Evolutionary conservation across 257 asterid species (phyloP).

Genomic region (Gardenia jasminoides): DNA sequence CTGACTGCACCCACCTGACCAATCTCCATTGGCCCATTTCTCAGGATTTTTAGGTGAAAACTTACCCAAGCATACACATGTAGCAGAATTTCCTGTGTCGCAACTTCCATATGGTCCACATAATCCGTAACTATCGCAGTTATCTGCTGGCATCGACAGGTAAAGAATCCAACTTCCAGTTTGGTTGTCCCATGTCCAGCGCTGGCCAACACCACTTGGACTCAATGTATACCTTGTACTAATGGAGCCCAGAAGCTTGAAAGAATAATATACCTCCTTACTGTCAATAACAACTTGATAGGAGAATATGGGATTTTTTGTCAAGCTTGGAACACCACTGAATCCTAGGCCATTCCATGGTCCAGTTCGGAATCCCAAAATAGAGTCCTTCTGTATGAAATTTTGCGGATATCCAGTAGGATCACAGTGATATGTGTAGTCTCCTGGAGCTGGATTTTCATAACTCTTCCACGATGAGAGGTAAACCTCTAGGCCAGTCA

Average conservation of each 20-base stretch:
- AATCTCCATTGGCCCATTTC: constrained; percentile 21
- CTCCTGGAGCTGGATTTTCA: constrained; percentile 44
- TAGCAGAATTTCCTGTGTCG: constrained; percentile 15
- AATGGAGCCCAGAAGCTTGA: constrained; percentile 10
- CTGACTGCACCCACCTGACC: constrained; percentile 26
- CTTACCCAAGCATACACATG: constrained; percentile 35
- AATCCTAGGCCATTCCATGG: constrained; percentile 43
- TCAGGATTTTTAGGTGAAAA: constrained; percentile 28
- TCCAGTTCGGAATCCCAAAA: constrained; percentile 26
- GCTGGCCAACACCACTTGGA: constrained; percentile 26
- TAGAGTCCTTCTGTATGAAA: constrained; percentile 4
- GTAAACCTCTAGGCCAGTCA: constrained; percentile 26
- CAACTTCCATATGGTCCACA: constrained; percentile 50
- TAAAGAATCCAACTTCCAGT: constrained; percentile 28
- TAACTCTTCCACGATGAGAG: constrained; percentile 38
- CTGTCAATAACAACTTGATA: constrained; percentile 20
- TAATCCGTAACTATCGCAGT: constrained; percentile 32
- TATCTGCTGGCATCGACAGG: constrained; percentile 24
- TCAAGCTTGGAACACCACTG: constrained; percentile 27
- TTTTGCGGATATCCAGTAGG: constrained; percentile 39
- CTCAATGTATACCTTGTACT: constrained; percentile 22
- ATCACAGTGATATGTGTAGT: constrained; percentile 18
- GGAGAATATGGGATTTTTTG: constrained; percentile 10
- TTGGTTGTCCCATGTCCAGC: constrained; percentile 31
- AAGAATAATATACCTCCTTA: constrained; percentile 21